Percentiles rank a stretch among this genome's conserved stretches.
phyloP scores from a whole-genome alignment of 2,329 filamentous ascomycete species.

The Colletotrichum kahawae region DNA sequence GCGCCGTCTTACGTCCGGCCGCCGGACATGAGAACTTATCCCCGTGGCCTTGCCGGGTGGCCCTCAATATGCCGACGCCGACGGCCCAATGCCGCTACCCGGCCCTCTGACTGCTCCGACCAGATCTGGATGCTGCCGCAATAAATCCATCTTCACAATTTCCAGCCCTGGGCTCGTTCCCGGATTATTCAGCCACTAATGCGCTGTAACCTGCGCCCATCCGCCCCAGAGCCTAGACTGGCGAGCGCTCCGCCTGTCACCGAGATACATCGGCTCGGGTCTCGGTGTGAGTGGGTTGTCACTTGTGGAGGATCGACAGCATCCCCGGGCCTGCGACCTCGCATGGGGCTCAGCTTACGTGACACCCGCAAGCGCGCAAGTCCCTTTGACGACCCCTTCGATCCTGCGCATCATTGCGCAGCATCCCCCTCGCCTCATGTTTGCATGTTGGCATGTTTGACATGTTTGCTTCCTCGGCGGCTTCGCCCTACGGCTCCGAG shows the following conservation, averaged over 20 bases:
- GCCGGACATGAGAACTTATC: neutral
- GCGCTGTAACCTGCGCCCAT: slow-evolving; percentile 4
- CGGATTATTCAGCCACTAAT: slow-evolving; percentile 8
- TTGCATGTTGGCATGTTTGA: neutral
- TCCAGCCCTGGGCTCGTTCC: neutral
- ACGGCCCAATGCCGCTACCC: neutral
- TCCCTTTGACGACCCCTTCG: neutral
- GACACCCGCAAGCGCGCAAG: neutral
- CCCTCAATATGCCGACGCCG: neutral
- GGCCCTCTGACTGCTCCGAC: neutral
- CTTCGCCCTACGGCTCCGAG: neutral
- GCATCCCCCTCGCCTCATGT: neutral
- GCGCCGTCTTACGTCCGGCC: slow-evolving; percentile 12
- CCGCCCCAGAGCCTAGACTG: neutral
- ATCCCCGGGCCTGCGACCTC: neutral
- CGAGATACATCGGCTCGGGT: slow-evolving; percentile 14
- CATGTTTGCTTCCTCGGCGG: neutral
- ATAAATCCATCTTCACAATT: neutral
- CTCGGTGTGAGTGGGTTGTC: slow-evolving; percentile 1
- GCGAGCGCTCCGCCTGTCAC: slow-evolving; percentile 9
- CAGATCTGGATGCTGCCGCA: neutral
- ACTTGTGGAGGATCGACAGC: slow-evolving; percentile 20
- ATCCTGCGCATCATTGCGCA: neutral
- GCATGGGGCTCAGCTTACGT: neutral
- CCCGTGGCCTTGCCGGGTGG: neutral